Conservation (phyloP, 441 rosid species). For the Arabidopsis hybrid region DNA sequence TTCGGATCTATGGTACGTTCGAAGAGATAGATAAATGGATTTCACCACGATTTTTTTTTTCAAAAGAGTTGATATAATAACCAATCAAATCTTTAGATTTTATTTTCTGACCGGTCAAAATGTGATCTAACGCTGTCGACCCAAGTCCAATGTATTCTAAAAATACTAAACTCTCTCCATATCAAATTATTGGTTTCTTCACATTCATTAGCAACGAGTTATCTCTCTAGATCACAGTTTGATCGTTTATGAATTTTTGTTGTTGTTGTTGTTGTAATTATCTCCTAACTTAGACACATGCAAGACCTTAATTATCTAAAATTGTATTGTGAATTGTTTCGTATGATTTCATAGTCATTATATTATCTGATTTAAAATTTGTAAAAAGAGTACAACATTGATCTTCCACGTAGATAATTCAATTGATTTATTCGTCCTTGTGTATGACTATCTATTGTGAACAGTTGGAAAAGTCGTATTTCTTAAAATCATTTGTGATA, state of each 20-base stretch:
- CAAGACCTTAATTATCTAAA: background rate
- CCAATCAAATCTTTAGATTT: background rate
- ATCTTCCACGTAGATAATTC: background rate
- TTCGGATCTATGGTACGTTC: background rate
- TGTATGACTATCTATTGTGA: background rate
- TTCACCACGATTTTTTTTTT: background rate
- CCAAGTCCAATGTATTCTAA: background rate
- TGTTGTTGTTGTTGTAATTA: background rate
- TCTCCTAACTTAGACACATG: background rate
- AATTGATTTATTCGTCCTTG: background rate
- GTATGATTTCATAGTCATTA: background rate
- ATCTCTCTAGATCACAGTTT: conserved; percentile 4
- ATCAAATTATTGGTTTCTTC: conserved; percentile 5
- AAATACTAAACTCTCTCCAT: conserved; percentile 10
- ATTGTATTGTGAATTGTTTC: background rate
- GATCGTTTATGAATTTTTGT: background rate
- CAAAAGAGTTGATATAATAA: too few relatives aligned
- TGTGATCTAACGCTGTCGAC: conserved; percentile 26
- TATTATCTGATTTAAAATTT: too few relatives aligned
- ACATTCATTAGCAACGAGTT: conserved; percentile 4
- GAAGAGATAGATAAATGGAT: background rate
- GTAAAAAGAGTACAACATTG: too few relatives aligned
- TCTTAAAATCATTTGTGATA: background rate
- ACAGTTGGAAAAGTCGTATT: background rate
- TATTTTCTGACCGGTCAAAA: conserved; percentile 24